Base-by-base conservation (phyloP, 345 rosid species). In the Eucalyptus dawsonii region DNA sequence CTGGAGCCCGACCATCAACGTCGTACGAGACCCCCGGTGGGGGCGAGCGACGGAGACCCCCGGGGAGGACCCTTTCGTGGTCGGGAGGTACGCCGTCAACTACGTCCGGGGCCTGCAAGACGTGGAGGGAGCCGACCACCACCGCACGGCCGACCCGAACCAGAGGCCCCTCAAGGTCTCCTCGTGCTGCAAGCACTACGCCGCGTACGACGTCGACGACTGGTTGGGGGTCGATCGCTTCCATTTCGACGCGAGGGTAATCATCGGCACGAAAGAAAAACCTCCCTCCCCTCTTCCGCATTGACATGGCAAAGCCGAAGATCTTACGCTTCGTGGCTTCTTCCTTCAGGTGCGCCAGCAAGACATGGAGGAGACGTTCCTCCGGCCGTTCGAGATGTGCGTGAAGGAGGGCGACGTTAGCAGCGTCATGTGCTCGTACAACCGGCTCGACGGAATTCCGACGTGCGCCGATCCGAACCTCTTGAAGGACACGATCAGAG, bases 11-110 rank as follows among this genome's bases (percentile, higher is more conserved):
- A 92, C 89, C 31, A 87, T 94, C 15, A 94, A 94, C 50, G 93
- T 93, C 14, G 92, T 92, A 5, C 87, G 95, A 49, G 95, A 94
- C 87, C 95, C 95, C 6, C 86, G 95, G 89, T 92, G 95, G 95
- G 95, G 94, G 31, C 91, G 95, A 60, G 51, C 83, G 37, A 24
- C 37, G 1, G 95, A 94, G 86, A 94, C 95, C 2, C 95, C 95
- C 0, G 95, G 95, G n/a, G 95, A 94, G 83, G 95, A 94, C 89
- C 95, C 95, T 4, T 90, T 83, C 5, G 72, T 88, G 5, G 95
- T 91, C 27, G 94, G 94, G 7, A 89, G 17, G 34, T 93, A 93
- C 14, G 93, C 92, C 9, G 86, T 89, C 11, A 92, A 89, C 76
- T 94, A 91, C 25, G 95, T 92, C 16, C 90, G 93, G 65, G 95